Evolutionary conservation across 164 flowering plant species (phyloP), one percentile per base, ranked within the genome.

Genomic region (Umbilicus rupestris): DNA sequence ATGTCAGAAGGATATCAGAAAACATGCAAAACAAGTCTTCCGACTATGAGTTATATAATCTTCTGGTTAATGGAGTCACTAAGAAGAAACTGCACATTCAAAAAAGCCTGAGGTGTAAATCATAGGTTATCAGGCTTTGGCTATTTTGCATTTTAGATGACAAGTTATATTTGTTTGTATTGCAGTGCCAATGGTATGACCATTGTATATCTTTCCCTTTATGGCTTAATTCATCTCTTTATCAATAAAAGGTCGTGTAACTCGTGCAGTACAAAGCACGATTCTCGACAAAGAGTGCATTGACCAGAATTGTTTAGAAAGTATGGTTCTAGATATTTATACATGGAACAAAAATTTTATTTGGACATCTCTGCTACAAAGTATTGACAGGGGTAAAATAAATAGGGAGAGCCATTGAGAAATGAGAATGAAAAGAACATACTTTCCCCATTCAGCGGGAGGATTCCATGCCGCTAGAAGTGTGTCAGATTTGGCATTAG

Each of bases 401-500:
- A 65, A 46, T 24, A 28, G 5, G 42, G 26, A 47, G 20, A 35
- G 10, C n/a, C 31, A 33, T 37, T n/a, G 39, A 29, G n/a, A 33
- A 28, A 22, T 17, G 42, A 66, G 42, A 30, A 24, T 11, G 39
- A 15, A 71, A 73, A 42, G 44, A 60, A 22, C 96, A 28, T 86
- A 95, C 99, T 88, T 95, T 85, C 97, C 99, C 99, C 97, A 92
- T 80, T 95, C 99, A 66, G 82, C 68, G 45, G 97, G 99, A 85
- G 99, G 96, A 85, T 85, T 92, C 99, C 99, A 95, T 42, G 97
- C 89, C 60, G 94, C 84, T 62, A 95, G 76, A 73, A 95, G 84
- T 87, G 84, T 87, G 70, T 86, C 97, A 67, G 89, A 89, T 78
- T 95, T 95, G 74, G 87, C 96, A 81, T 92, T 87, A 15, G 90